Base-by-base conservation (phyloP, 495 filamentous ascomycete genomes). In the Hypoxylon subgilvum region DNA sequence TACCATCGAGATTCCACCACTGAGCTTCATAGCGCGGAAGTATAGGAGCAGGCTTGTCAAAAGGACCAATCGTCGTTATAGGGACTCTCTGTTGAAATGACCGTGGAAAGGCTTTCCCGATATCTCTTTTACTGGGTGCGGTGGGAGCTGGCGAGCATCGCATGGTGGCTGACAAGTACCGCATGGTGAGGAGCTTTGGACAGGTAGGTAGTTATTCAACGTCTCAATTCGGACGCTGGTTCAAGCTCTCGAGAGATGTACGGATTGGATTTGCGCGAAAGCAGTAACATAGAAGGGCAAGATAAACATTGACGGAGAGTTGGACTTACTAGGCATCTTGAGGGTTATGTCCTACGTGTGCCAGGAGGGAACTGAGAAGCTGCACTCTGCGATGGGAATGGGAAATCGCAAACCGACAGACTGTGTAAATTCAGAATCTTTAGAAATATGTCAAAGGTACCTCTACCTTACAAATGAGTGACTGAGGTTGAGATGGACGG, bases 311-410 rank as follows among this genome's bases (percentile, higher is more conserved):
- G n/a, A n/a, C n/a, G n/a, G n/a, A n/a, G n/a, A 30, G 18, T 0
- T 2, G 30, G 30, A 71, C 60, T 71, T 69, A 68, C 65, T 70
- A 60, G 69, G 71, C 71, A 74, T 74, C 49, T 57, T 69, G 66
- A 59, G 57, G 48, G 50, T 31, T 52, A 9, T 30, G 28, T 6
- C 32, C 22, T 28, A 10, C 13, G 32, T 31, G 31, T 40, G 45
- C 54, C 14, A 21, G 19, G 27, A 40, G 35, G 43, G n/a, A n/a
- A n/a, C n/a, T n/a, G n/a, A 38, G 50, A 55, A 50, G 19, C 28
- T 32, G 35, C 17, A 34, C 7, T 32, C 50, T 23, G 38, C 44
- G 17, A n/a, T 36, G 21, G 30, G 2, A 17, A 5, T 4, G 32
- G 30, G 18, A 38, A 30, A 28, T 42, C 19, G 42, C 30, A 13